Conservation (phyloP, 768 basidiomycete species). For the Mycena maculata region DNA sequence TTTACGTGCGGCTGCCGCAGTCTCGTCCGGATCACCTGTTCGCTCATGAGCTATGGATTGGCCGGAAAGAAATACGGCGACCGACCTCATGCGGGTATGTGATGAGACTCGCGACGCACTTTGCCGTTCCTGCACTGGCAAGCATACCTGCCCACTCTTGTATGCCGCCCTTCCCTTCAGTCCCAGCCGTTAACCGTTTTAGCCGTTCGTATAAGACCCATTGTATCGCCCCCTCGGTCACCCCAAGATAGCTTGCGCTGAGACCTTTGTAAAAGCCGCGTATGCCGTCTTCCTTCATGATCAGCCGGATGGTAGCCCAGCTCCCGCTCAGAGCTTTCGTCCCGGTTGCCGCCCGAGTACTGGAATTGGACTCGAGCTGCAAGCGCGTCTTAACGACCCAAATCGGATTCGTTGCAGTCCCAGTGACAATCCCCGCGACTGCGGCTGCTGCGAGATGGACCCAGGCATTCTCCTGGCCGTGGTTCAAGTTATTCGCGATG, state of each 20-base stretch:
- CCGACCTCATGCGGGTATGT: constrained; percentile 98
- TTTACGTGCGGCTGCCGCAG: constrained; percentile 88
- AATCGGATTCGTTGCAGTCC: constrained; percentile 95
- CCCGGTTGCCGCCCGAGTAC: constrained; percentile 28
- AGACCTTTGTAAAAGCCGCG: constrained; percentile 95
- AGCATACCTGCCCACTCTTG: constrained; percentile 85
- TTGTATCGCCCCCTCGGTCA: constrained; percentile 95
- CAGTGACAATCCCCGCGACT: constrained; percentile 85
- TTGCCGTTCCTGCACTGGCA: constrained; percentile 91
- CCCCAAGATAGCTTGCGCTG: constrained; percentile 94
- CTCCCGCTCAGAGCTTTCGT: constrained; percentile 62
- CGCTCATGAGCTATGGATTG: constrained; percentile 16
- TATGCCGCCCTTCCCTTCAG: constrained; percentile 66
- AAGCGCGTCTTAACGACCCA: constrained; percentile 99
- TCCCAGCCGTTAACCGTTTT: constrained; percentile 71
- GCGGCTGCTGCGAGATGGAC: constrained; percentile 92
- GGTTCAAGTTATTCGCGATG: constrained; percentile 85
- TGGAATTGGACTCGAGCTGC: constrained; percentile 65
- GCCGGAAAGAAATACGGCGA: constrained; percentile 17
- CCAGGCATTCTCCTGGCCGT: constrained; percentile 82
- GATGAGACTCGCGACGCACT: constrained; percentile 92
- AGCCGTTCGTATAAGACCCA: constrained; percentile 97
- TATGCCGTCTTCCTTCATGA: constrained; percentile 84
- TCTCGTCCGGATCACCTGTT: constrained; percentile 89
- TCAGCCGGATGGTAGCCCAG: constrained; percentile 73